Base-by-base conservation (phyloP, 2,329 filamentous ascomycete genomes). In the Dothideomycetes sp. region DNA sequence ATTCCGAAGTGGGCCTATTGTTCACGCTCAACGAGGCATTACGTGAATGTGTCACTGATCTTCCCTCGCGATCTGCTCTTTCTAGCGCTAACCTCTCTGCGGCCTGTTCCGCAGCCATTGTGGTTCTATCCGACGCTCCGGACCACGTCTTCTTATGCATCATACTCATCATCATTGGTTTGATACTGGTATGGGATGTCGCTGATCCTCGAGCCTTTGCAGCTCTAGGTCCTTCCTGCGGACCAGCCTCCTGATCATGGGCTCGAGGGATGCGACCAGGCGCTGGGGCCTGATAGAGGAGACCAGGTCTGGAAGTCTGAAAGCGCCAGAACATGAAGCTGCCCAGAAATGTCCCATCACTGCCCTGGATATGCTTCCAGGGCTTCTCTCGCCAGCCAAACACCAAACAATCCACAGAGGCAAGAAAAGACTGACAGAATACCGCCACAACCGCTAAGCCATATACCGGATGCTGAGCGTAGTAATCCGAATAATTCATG, bases 351-450 rank as follows among this genome's bases (percentile, higher is more conserved):
- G 59, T 62, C 7, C 64, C 63, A 29, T 67, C 56, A 12, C 54
- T 58, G 14, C 60, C 61, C 0, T 61, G 58, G 4, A 75, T 69
- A 41, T 77, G 67, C 33, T 64, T 62, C 82, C 82, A 88, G 0
- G 83, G 83, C 53, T 75, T 76, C 56, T 89, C 84, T 33, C 81
- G 71, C 19, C 73, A 63, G 19, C 70, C 72, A 57, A 88, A 88
- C 16, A 88, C 69, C 40, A 72, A 57, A 44, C 78, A 77, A 52
- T 88, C 79, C 1, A 77, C 75, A 2, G 75, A 67, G 2, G 81
- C 82, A 57, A 86, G 81, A 27, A 74, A 65, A 34, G 69, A 73
- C 22, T 85, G 54, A 50, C 69, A 81, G 35, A 77, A 61, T 3
- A 76, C 68, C 45, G 66, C 68, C 17, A 75, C 51, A 5, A 78